Evolutionary conservation across 352 stramenopile genomes (phyloP), one percentile per base, ranked within the genome.

Genomic region (Phytophthora pistaciae): DNA sequence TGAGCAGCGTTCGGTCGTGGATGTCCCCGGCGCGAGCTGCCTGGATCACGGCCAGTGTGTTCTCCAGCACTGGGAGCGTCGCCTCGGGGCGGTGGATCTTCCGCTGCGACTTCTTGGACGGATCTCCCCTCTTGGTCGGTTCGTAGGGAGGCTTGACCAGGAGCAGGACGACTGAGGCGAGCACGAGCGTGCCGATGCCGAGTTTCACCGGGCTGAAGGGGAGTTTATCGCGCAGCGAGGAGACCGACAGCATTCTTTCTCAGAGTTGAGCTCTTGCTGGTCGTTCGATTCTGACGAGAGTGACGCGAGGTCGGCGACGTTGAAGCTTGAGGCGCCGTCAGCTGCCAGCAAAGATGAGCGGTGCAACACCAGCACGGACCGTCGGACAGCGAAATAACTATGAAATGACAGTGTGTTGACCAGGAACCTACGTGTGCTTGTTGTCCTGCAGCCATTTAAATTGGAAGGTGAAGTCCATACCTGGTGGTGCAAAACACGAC

Each of bases 21-120:
- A 85, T 71, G 46, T 73, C 55, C 25, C 54, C 52, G 36, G 62
- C 53, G 3, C 64, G 64, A 61, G 52, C 57, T 33, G 68, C 57
- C 23, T 48, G 50, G 13, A 80, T 27, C 3, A 79, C 46, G 48
- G 78, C 59, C 38, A 75, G 29, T 40, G 78, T 86, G 50, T 85
- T 83, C 42, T 72, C 66, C 53, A 87, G 55, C 5, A 86, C 16
- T 3, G 74, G 77, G 5, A 86, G 66, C 18, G 79, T 83, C 53
- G 25, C 70, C 16, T 59, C 56, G 23, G 64, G 52, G 9, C 64
- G 40, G 20, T 74, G 70, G 23, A 58, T 46, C 48, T 40, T 16
- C 36, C 63, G 40, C 16, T 74, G 70, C n/a, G 56, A 44, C 48
- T 42, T 18, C 36, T 33, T 61, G 40, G 33, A 27, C 4, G 38